Evolutionary conservation across 495 filamentous ascomycete species (phyloP).

Genomic region (Cudoniella acicularis): DNA sequence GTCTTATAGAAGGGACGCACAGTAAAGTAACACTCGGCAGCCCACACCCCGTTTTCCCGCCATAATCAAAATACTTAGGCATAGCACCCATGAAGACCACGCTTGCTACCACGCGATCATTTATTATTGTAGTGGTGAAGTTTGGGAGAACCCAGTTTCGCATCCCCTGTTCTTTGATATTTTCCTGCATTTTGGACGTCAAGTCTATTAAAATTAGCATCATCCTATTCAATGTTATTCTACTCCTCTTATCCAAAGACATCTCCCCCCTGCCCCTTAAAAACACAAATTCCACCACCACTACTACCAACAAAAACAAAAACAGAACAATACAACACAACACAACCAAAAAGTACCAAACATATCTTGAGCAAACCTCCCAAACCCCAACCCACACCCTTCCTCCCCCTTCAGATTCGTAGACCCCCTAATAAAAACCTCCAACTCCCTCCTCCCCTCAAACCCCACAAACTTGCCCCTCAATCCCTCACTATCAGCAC

Average conservation of each 20-base stretch:
- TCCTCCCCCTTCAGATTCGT: no score
- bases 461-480: background rate
- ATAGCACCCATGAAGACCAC: background rate
- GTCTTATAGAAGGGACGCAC: no score
- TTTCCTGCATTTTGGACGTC: background rate
- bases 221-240: no score
- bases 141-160: background rate
- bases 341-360: no score
- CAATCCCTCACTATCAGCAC: background rate
- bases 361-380: no score
- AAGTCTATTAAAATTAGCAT: no score
- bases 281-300: no score
- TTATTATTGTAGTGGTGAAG: background rate
- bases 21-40: background rate
- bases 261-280: no score
- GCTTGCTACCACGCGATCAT: background rate
- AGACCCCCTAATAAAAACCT: background rate
- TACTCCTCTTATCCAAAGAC: no score
- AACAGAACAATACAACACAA: no score
- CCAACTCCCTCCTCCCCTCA: background rate
- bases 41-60: background rate
- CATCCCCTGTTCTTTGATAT: background rate
- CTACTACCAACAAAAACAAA: no score
- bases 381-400: no score
- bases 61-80: background rate